These are phyloP conservation scores for Sporothrix humicola DNA, from an alignment of 2,329 filamentous ascomycete species.

Conservation along the genomic window DNA sequence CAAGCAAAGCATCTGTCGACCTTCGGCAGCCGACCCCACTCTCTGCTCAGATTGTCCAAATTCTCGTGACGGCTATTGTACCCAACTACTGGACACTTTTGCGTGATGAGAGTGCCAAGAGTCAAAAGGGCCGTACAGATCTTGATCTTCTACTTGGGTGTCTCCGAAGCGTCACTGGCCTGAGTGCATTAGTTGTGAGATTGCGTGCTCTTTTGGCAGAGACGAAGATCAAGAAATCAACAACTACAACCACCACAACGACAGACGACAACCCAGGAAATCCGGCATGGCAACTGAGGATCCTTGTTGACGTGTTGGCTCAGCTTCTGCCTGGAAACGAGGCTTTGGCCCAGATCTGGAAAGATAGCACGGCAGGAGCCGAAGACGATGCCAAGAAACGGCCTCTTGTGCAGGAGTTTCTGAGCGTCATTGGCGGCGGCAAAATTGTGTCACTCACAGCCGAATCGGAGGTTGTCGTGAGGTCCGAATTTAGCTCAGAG, in stretches of 20 bases:
- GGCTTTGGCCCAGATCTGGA: conserved; percentile 50
- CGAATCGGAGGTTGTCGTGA: conserved; percentile 60
- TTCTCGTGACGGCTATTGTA: conserved; percentile 74
- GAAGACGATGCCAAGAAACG: conserved; percentile 41
- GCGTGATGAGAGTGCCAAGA: conserved; percentile 49
- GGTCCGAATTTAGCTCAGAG: conserved; percentile 41
- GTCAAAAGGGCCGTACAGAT: conserved; percentile 43
- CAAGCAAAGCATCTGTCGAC: conserved; percentile 46
- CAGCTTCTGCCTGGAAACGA: conserved; percentile 49
- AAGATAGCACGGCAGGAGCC: conserved; percentile 38
- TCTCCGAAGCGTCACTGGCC: conserved; percentile 73
- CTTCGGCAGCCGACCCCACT: conserved; percentile 68
- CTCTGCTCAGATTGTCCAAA: conserved; percentile 75
- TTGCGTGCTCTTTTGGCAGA: conserved; percentile 66
- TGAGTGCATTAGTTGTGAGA: conserved; percentile 77
- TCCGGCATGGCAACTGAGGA: conserved; percentile 51
- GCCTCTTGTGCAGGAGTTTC: conserved; percentile 52
- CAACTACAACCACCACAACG: conserved; percentile 45
- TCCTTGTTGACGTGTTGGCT: conserved; percentile 53
- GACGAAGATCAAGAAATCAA: conserved; percentile 46
- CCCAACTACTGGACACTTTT: conserved; percentile 82
- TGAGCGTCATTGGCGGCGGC: conserved; percentile 56
- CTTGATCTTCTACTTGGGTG: conserved; percentile 63
- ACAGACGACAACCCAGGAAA: conserved; percentile 39
- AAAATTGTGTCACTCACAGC: conserved; percentile 58